phyloP scores from a whole-genome alignment of 345 rosid species.

The Limnanthes douglasii region DNA sequence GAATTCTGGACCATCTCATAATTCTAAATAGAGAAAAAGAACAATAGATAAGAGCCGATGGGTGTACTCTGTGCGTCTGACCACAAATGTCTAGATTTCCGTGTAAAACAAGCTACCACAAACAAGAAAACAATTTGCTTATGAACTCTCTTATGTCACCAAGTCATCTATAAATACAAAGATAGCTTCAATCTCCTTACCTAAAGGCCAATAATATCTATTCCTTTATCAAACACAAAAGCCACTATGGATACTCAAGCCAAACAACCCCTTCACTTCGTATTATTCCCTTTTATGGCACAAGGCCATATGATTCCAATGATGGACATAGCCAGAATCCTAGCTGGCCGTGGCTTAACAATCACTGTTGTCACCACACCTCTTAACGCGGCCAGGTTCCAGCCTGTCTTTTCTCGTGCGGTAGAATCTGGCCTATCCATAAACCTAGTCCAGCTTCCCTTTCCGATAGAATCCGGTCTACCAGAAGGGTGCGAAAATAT shows the following conservation, averaged over 20 bases:
- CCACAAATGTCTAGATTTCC: no score
- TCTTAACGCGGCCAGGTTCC: conserved; percentile 13
- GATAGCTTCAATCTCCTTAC: neutral
- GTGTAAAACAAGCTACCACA: no score
- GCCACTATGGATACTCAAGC: no score
- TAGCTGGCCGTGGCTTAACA: conserved; percentile 15
- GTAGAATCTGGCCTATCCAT: conserved; percentile 5
- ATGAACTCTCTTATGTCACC: neutral
- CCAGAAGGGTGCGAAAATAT: conserved; percentile 25
- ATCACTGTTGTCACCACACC: conserved; percentile 24
- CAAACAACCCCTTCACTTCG: conserved; percentile 19
- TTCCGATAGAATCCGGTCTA: conserved; percentile 17
- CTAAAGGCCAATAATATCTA: conserved; percentile 1
- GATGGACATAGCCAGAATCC: conserved; percentile 22
- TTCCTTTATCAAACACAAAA: conserved; percentile 11
- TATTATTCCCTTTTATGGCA: conserved; percentile 24
- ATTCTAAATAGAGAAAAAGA: no score
- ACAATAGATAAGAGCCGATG: no score
- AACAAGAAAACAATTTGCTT: conserved; percentile 7
- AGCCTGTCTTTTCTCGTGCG: conserved; percentile 2
- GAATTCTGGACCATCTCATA: no score
- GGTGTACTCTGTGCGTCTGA: no score
- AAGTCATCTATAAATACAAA: neutral
- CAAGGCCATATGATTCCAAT: conserved; percentile 36
- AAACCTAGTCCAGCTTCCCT: conserved; percentile 9